Base-by-base conservation (phyloP, 2,329 filamentous ascomycete species). In the Xylaria sp. region DNA sequence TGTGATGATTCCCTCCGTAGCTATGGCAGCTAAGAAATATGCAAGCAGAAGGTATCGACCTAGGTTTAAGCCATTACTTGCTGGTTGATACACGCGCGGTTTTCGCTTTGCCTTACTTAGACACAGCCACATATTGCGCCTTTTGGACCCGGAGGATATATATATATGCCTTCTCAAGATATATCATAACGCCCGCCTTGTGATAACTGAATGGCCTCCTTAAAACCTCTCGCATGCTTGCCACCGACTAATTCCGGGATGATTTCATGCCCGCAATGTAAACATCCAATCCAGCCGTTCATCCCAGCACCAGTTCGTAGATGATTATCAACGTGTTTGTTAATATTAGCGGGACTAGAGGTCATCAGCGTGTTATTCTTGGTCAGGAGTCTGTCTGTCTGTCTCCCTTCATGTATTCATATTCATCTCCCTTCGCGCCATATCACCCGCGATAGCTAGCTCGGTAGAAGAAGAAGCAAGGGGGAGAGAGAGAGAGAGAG, bases 261-360 rank as follows among this genome's bases (percentile, higher is more conserved):
- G 29, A 60, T 27, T 25, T 40, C 13, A n/a, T 12, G 29, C 6
- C 44, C 16, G 32, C 9, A 42, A 23, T 35, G 32, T 10, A 10
- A 35, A 35, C 47, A 37, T 47, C 27, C 8, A 29, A 18, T 18
- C 18, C 13, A 10, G 35, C 13, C 18, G 5, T 55, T 57, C 54
- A 94, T 66, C 92, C 92, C 32, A 94, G 84, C 55, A 94, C 85
- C 48, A 96, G 83, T 82, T 94, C 91, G 82, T 94, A 97, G 68
- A 93, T 79, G 78, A 97, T 96, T 73, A 97, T 91, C 73, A 94
- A 80, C 5, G 90, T 90, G 80, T 97, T 97, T 76, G 95, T 89
- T 70, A 89, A 88, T 81, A 97, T 97, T 71, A 97, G 82, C 16
- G 93, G 94, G 85, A 95, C 93, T 96, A 74, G 21, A 59, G 44